These are phyloP conservation scores for Asterochloris sp. DNA, from an alignment of 139 green algal species.

Conservation along the genomic window DNA sequence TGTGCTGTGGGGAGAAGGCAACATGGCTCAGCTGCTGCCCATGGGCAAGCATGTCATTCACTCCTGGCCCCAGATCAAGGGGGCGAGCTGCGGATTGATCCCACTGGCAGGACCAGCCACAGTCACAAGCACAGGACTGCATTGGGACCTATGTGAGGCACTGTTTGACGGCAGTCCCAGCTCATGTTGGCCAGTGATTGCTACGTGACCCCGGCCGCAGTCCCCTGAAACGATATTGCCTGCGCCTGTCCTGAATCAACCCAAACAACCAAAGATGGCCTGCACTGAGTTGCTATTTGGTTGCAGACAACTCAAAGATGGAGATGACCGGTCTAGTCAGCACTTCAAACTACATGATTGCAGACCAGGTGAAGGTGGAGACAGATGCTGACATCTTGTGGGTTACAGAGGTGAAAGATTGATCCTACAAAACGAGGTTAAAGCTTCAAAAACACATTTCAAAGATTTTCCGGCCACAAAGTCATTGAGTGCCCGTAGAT, in stretches of 20 bases:
- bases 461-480: too few relatives aligned
- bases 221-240: not conserved
- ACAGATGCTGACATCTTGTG: constrained; percentile 64
- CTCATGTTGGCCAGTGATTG: not conserved
- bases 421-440: too few relatives aligned
- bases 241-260: not conserved
- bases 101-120: constrained; percentile 55
- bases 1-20: constrained; percentile 79
- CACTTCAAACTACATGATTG: constrained; percentile 68
- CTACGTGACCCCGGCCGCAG: not conserved
- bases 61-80: constrained; percentile 57
- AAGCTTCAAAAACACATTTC: too few relatives aligned
- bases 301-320: constrained; percentile 44
- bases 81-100: constrained; percentile 83
- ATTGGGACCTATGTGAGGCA: constrained; percentile 70
- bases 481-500: too few relatives aligned
- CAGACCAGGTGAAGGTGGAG: constrained; percentile 53
- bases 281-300: not conserved
- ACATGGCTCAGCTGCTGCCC: constrained; percentile 72
- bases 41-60: constrained; percentile 53
- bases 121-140: constrained; percentile 65
- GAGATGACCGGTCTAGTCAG: constrained; percentile 67
- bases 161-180: not conserved
- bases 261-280: not conserved
- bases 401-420: constrained; percentile 47